phyloP scores from a whole-genome alignment of 495 filamentous ascomycete genomes.

The Talaromyces adpressus region DNA sequence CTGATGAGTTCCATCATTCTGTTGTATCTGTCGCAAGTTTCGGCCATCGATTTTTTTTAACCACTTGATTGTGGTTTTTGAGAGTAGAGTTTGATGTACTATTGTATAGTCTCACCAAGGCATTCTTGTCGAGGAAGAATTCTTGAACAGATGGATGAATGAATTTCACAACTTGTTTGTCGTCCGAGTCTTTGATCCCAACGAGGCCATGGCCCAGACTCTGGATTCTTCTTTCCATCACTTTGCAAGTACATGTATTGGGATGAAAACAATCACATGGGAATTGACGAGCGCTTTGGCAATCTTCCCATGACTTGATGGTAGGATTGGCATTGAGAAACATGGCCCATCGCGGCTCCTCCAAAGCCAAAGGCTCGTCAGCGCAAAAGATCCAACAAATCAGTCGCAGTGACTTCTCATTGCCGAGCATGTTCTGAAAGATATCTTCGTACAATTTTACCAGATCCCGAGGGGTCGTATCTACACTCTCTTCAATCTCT shows the following conservation, averaged over 20 bases:
- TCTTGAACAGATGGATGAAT: slow-evolving; percentile 36
- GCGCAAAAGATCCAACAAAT: slow-evolving; percentile 30
- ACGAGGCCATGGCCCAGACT: slow-evolving; percentile 27
- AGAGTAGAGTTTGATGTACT: background rate
- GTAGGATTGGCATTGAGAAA: slow-evolving; percentile 11
- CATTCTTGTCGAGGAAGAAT: slow-evolving; percentile 16
- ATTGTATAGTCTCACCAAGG: background rate
- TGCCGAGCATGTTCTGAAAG: slow-evolving; percentile 13
- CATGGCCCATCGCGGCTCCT: slow-evolving; percentile 26
- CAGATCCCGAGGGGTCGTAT: slow-evolving; percentile 17
- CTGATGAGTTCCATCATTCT: too few species aligned
- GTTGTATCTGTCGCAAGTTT: too few species aligned
- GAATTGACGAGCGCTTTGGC: slow-evolving; percentile 9
- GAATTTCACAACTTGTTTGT: slow-evolving; percentile 22
- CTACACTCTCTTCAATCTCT: slow-evolving; percentile 11
- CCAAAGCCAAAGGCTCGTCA: slow-evolving; percentile 15
- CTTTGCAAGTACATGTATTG: background rate
- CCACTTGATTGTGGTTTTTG: too few species aligned
- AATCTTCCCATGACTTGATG: background rate
- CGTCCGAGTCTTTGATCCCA: slow-evolving; percentile 15
- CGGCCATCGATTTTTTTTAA: too few species aligned
- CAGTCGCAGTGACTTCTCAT: slow-evolving; percentile 12
- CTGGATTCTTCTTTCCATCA: slow-evolving; percentile 20
- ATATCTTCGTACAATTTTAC: slow-evolving; percentile 20
- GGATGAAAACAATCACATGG: slow-evolving; percentile 14